Evolutionary conservation across 2,329 filamentous ascomycete species (phyloP).

Genomic region (Pyrenochaeta sp.): DNA sequence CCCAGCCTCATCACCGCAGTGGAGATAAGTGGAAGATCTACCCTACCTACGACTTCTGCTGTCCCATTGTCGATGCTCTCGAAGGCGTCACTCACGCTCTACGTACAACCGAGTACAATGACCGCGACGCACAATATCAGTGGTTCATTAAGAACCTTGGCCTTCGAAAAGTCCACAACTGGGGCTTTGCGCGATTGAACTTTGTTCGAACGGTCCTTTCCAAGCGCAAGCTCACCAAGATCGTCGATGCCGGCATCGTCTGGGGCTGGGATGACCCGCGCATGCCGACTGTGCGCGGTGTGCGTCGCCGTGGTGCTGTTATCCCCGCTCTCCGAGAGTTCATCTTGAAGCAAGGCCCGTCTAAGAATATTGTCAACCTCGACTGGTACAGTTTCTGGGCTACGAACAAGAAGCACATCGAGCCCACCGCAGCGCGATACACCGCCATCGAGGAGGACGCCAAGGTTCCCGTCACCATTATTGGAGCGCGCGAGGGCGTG

Average conservation of each 20-base stretch:
- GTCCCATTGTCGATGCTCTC: conserved; percentile 79
- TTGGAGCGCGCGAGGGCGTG: conserved; percentile 63
- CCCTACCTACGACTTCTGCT: conserved; percentile 87
- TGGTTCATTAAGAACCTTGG: conserved; percentile 82
- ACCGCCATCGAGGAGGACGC: conserved; percentile 72
- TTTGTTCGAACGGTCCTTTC: conserved; percentile 84
- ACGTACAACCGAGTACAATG: conserved; percentile 85
- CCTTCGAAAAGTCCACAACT: conserved; percentile 80
- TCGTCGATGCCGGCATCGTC: conserved; percentile 78
- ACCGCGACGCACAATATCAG: conserved; percentile 85
- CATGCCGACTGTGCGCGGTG: conserved; percentile 84
- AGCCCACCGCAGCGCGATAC: conserved; percentile 58
- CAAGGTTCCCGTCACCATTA: conserved; percentile 74
- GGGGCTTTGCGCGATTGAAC: conserved; percentile 86
- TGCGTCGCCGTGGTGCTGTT: conserved; percentile 80
- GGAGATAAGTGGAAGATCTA: conserved; percentile 84
- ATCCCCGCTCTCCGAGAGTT: conserved; percentile 82
- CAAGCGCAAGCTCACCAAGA: conserved; percentile 85
- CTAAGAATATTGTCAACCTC: conserved; percentile 83
- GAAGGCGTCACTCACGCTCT: conserved; percentile 87
- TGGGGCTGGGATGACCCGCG: conserved; percentile 88
- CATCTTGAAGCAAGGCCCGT: conserved; percentile 84
- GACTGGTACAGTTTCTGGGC: conserved; percentile 76
- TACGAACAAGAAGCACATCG: conserved; percentile 63
- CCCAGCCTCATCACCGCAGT: conserved; percentile 76